These are phyloP conservation scores for Colletotrichum simmondsii DNA, from an alignment of 2,329 filamentous ascomycete species.

Conservation along the genomic window DNA sequence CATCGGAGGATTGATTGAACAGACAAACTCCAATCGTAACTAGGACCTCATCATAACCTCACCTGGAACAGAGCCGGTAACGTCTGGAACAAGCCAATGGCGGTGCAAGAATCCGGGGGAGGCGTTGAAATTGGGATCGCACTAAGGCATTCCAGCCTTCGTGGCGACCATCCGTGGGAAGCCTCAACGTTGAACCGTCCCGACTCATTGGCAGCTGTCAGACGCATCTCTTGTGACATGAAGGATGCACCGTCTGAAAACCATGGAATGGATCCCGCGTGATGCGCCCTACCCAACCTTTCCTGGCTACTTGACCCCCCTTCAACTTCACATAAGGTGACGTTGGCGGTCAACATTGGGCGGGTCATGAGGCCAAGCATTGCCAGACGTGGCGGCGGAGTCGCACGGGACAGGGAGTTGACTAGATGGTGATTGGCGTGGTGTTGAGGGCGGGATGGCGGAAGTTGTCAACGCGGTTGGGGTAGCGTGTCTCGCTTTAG, in stretches of 20 bases:
- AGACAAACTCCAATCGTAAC: neutral
- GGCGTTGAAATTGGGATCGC: slow-evolving; percentile 8
- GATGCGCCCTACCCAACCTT: slow-evolving; percentile 14
- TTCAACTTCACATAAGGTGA: neutral
- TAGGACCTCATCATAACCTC: neutral
- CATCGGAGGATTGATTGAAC: slow-evolving; percentile 13
- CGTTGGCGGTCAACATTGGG: slow-evolving; percentile 3
- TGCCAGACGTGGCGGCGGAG: slow-evolving; percentile 18
- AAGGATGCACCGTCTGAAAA: neutral
- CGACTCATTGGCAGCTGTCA: slow-evolving; percentile 26
- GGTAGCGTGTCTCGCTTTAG: neutral
- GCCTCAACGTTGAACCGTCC: slow-evolving; percentile 13
- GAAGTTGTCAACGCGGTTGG: neutral
- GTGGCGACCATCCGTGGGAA: neutral
- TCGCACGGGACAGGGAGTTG: neutral
- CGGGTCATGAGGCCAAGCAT: slow-evolving; percentile 14
- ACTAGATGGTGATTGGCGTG: slow-evolving; percentile 16
- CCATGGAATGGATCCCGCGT: slow-evolving; percentile 5
- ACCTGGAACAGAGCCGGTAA: neutral
- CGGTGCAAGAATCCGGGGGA: neutral
- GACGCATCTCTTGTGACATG: neutral
- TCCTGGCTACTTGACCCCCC: neutral
- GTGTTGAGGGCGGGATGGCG: neutral
- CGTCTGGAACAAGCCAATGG: neutral
- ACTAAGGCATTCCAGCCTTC: slow-evolving; percentile 4